Percentiles rank a stretch among this genome's conserved stretches.
These are phyloP conservation scores for Chytriomyces sp. DNA, from an alignment of 192 early-diverging fungal genomes.

Conservation along the genomic window DNA sequence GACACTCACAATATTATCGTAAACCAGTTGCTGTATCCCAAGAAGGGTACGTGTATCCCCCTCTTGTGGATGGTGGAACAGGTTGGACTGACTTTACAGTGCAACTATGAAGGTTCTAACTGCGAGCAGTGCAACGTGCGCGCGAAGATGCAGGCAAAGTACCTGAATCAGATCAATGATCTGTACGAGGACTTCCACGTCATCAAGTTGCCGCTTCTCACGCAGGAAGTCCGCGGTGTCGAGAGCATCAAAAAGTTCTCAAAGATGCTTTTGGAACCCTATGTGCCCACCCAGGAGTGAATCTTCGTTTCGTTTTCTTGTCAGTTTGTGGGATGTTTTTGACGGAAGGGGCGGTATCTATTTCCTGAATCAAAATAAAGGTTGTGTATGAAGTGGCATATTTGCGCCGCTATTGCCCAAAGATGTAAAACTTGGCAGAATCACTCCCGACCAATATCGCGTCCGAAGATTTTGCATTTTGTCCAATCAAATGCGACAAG, in stretches of 20 bases:
- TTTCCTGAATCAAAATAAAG: conserved; percentile 17
- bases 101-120: conserved; percentile 49
- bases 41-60: conserved; percentile 56
- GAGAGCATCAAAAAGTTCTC: conserved; percentile 91
- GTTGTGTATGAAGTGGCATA: too few species aligned
- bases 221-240: conserved; percentile 93
- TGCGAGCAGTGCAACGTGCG: conserved; percentile 82
- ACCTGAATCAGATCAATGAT: conserved; percentile 97
- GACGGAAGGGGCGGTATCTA: neutral
- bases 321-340: neutral
- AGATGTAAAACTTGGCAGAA: conserved; percentile 23
- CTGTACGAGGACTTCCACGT: conserved; percentile 99
- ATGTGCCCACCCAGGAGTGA: conserved; percentile 29
- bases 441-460: conserved; percentile 91
- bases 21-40: conserved; percentile 97
- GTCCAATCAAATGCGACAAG: conserved; percentile 89
- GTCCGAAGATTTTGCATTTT: conserved; percentile 88
- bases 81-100: neutral
- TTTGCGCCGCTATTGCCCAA: too few species aligned
- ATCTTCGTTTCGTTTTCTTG: neutral
- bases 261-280: conserved; percentile 87
- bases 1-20: conserved; percentile 99
- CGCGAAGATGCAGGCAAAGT: conserved; percentile 98
- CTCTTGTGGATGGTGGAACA: conserved; percentile 10
- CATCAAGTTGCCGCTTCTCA: conserved; percentile 90